Evolutionary conservation across 2,329 filamentous ascomycete species (phyloP).

Genomic region (Ophiostoma sp.): DNA sequence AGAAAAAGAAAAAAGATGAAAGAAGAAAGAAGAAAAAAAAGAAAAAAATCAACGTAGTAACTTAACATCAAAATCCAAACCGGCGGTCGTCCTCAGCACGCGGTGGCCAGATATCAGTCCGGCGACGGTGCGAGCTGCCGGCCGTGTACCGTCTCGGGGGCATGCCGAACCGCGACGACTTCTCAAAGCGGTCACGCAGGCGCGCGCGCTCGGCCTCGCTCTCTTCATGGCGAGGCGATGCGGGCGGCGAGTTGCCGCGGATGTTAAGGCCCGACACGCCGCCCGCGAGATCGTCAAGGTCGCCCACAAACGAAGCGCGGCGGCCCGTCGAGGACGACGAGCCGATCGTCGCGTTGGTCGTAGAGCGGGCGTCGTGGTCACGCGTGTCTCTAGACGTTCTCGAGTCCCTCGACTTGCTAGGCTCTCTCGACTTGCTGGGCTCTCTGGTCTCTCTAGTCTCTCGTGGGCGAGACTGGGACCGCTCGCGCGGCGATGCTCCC

Average conservation of each 20-base stretch:
- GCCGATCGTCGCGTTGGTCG: slow-evolving; percentile 13
- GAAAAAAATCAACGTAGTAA: not conserved
- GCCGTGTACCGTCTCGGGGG: slow-evolving; percentile 24
- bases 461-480: not conserved
- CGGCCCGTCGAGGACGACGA: slow-evolving; percentile 16
- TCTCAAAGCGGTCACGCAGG: slow-evolving; percentile 27
- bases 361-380: slow-evolving; percentile 4
- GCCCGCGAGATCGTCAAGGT: slow-evolving; percentile 13
- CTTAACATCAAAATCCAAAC: not conserved
- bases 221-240: not conserved
- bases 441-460: not conserved
- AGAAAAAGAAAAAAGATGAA: not conserved
- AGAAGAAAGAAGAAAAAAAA: not conserved
- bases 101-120: not conserved
- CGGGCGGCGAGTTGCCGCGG: not conserved
- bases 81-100: not conserved
- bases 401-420: no score
- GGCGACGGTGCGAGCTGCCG: not conserved
- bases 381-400: not conserved
- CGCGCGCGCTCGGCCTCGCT: slow-evolving; percentile 24
- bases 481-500: slow-evolving; percentile 12
- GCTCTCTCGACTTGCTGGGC: no score
- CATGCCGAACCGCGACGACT: slow-evolving; percentile 21
- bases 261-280: slow-evolving; percentile 24
- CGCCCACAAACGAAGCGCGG: slow-evolving; percentile 16